Evolutionary conservation across 176 grass and related monocot genomes (phyloP).

Genomic region (Poa pratensis): DNA sequence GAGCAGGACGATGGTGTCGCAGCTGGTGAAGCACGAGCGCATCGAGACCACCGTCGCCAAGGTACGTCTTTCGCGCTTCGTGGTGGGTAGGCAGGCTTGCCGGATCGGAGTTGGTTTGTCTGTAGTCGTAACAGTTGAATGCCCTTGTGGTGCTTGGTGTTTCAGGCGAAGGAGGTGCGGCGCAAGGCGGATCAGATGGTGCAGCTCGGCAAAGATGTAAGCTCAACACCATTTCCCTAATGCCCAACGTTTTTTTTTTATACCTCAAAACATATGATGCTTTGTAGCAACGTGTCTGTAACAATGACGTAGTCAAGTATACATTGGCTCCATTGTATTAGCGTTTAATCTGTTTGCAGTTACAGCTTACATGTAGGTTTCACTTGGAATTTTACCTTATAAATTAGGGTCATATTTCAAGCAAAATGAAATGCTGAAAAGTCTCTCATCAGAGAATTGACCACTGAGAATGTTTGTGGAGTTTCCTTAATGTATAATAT

Average conservation of each 20-base stretch:
- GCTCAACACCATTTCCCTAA: too few species aligned
- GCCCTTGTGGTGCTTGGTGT: constrained; percentile 18
- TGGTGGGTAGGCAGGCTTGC: background rate
- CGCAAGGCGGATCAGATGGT: constrained; percentile 95
- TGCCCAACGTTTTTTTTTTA: background rate
- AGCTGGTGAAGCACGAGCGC: constrained; percentile 98
- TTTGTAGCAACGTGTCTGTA: background rate
- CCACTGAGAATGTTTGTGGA: background rate
- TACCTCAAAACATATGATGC: background rate
- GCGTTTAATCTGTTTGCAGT: background rate
- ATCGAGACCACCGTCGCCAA: constrained; percentile 90
- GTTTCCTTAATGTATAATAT: background rate
- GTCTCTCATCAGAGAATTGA: background rate
- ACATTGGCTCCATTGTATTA: background rate
- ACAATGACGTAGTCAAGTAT: background rate
- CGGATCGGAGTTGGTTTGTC: background rate
- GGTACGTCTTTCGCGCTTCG: constrained; percentile 34
- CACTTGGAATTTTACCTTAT: background rate
- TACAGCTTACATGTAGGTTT: background rate
- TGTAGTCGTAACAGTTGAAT: background rate
- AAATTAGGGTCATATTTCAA: background rate
- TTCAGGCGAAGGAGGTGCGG: constrained; percentile 93
- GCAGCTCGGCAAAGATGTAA: constrained; percentile 90
- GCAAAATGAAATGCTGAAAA: background rate
- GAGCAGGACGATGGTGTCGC: constrained; percentile 94